These are phyloP conservation scores for Cystobasidium onofrii DNA, from an alignment of 768 basidiomycete genomes.

Conservation along the genomic window DNA sequence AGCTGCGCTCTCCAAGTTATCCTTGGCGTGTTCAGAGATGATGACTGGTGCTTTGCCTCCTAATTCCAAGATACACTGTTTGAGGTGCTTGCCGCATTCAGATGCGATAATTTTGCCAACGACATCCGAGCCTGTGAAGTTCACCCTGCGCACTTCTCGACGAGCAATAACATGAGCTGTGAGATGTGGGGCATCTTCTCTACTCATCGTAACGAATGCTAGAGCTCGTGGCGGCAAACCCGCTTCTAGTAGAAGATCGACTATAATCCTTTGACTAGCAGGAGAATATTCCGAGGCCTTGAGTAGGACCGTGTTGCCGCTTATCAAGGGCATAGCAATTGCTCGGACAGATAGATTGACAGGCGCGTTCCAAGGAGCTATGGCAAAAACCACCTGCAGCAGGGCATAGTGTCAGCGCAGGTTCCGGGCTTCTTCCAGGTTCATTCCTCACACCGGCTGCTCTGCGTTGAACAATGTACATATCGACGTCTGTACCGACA, in stretches of 20 bases:
- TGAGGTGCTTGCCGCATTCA: slow-evolving; percentile 44
- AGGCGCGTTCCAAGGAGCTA: slow-evolving; percentile 57
- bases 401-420: not conserved
- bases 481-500: slow-evolving; percentile 42
- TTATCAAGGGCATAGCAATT: slow-evolving; percentile 46
- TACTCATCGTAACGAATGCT: slow-evolving; percentile 53
- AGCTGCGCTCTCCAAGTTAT: slow-evolving; percentile 54
- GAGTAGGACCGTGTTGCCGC: slow-evolving; percentile 47
- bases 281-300: slow-evolving; percentile 46
- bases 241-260: slow-evolving; percentile 51
- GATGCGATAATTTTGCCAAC: slow-evolving; percentile 43
- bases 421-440: too few species aligned
- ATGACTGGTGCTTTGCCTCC: slow-evolving; percentile 46
- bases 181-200: slow-evolving; percentile 49
- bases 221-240: slow-evolving; percentile 58
- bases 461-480: slow-evolving; percentile 50
- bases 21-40: slow-evolving; percentile 48
- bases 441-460: slow-evolving; percentile 48
- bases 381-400: slow-evolving; percentile 48
- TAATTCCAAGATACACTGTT: slow-evolving; percentile 45
- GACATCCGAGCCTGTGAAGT: slow-evolving; percentile 47
- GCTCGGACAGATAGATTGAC: slow-evolving; percentile 44
- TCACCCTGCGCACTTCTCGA: slow-evolving; percentile 53
- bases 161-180: slow-evolving; percentile 56
- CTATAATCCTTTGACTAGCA: slow-evolving; percentile 43